Percentiles rank a stretch among this genome's conserved stretches.
These are phyloP conservation scores for Friedmanniomyces simplex DNA, from an alignment of 495 filamentous ascomycete species.

Conservation along the genomic window DNA sequence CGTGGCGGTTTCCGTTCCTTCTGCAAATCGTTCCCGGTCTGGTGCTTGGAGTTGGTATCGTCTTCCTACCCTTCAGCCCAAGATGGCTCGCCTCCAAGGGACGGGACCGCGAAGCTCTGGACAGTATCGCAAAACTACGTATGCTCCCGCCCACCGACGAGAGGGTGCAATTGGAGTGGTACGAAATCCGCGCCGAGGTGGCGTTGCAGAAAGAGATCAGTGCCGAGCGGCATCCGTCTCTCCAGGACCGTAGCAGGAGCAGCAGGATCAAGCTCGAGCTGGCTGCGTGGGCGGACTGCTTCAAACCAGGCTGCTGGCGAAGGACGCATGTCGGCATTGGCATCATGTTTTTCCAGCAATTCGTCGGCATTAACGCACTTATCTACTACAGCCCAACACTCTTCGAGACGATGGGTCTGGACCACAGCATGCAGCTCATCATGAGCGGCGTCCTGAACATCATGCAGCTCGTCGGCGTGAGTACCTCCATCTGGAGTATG, in stretches of 20 bases:
- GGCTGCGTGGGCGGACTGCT: constrained; percentile 23
- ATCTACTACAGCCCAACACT: constrained; percentile 48
- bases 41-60: constrained; percentile 25
- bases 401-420: constrained; percentile 48
- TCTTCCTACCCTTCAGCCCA: constrained; percentile 28
- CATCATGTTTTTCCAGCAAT: constrained; percentile 45
- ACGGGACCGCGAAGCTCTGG: constrained; percentile 25
- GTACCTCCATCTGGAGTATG: constrained; percentile 23
- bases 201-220: constrained; percentile 23
- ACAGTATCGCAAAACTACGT: constrained; percentile 23
- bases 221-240: constrained; percentile 21
- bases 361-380: constrained; percentile 19
- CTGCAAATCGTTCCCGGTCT: constrained; percentile 28
- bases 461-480: constrained; percentile 33
- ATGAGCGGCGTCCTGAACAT: constrained; percentile 52
- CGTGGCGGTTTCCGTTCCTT: constrained; percentile 29
- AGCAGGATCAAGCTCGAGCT: constrained; percentile 20
- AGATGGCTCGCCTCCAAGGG: constrained; percentile 27
- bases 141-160: constrained; percentile 20
- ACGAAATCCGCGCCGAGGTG: constrained; percentile 28
- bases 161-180: constrained; percentile 26
- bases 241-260: constrained; percentile 13
- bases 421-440: constrained; percentile 45
- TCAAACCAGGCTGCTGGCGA: constrained; percentile 41
- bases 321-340: constrained; percentile 45